phyloP scores from a whole-genome alignment of 2,329 filamentous ascomycete species.

The Penicillium hordei region DNA sequence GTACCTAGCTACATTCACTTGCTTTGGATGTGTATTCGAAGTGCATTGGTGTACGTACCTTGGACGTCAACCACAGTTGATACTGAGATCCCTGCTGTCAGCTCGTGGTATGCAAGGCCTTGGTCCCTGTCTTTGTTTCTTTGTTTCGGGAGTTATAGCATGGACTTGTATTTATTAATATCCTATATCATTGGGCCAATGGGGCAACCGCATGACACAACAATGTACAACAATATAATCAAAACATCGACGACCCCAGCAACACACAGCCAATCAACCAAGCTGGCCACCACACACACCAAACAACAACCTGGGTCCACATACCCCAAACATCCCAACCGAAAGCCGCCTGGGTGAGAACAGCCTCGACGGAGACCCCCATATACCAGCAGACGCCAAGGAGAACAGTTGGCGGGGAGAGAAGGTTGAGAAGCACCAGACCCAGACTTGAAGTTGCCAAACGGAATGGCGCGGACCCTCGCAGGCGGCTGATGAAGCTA shows the following conservation, averaged over 20 bases:
- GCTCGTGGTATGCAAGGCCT: background rate
- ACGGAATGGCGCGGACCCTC: slow-evolving; percentile 22
- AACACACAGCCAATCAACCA: slow-evolving; percentile 65
- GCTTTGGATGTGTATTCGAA: background rate
- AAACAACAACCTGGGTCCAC: slow-evolving; percentile 86
- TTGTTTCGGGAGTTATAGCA: background rate
- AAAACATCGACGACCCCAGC: slow-evolving; percentile 38
- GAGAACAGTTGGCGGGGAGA: slow-evolving; percentile 61
- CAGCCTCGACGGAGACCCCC: slow-evolving; percentile 52
- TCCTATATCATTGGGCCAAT: background rate
- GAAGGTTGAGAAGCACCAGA: slow-evolving; percentile 55
- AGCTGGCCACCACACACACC: slow-evolving; percentile 93
- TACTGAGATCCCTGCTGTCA: background rate
- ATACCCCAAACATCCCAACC: slow-evolving; percentile 88
- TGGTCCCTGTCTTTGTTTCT: background rate
- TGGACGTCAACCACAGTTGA: background rate
- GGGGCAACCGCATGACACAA: background rate
- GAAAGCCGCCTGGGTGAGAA: slow-evolving; percentile 73
- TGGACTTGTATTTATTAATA: slow-evolving; percentile 3
- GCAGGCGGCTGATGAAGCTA: slow-evolving; percentile 60
- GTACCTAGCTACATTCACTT: background rate
- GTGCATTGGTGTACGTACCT: background rate
- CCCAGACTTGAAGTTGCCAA: slow-evolving; percentile 39
- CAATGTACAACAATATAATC: slow-evolving; percentile 4
- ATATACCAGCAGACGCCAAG: slow-evolving; percentile 52